Base-by-base conservation (phyloP, 805 yeast genomes). In the Wickerhamomyces tratensis region DNA sequence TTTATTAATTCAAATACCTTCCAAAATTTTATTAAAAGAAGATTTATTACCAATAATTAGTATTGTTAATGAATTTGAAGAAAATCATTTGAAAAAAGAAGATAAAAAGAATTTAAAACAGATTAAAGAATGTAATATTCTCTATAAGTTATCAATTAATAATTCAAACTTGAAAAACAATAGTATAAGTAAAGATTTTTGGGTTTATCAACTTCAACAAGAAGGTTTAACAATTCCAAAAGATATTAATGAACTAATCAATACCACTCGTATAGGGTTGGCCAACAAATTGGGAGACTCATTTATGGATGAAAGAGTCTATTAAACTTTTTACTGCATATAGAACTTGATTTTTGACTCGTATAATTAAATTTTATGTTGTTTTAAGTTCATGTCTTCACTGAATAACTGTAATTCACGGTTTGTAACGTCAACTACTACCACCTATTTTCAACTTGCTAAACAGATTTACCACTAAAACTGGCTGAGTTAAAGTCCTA, bases 1-100 rank as follows among this genome's bases (percentile, higher is more conserved):
- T 54, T 65, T 65, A 53, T 46, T 44, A 31, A 49, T 51, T 25
- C 39, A 37, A 8, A 43, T 42, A 13, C 55, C 58, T 13, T 44
- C 53, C 35, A 49, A 52, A 31, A 49, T 55, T 7, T 29, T 54
- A 26, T 26, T 44, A n/a, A 45, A 51, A 33, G 39, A 43, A 10
- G 57, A 56, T 33, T 31, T 56, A 10, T 37, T 54, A 7, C 8
- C 49, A 10, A 43, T 54, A 12, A 39, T 56, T 6, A 49, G 45
- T 33, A 47, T 51, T 29, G n/a, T 56, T 10, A 51, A 56, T 36
- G 15, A 44, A 5, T 56, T 49, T 42, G 57, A 53, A 34, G 43
- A 48, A 4, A 35, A 33, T 4, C 15, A 45, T 6, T n/a, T 45
- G 5, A 34, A 30, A 6, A 42, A 42, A 14, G 39, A 29, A 1